Base-by-base conservation (phyloP, 441 rosid species). In the Rhodomyrtus psidioides region DNA sequence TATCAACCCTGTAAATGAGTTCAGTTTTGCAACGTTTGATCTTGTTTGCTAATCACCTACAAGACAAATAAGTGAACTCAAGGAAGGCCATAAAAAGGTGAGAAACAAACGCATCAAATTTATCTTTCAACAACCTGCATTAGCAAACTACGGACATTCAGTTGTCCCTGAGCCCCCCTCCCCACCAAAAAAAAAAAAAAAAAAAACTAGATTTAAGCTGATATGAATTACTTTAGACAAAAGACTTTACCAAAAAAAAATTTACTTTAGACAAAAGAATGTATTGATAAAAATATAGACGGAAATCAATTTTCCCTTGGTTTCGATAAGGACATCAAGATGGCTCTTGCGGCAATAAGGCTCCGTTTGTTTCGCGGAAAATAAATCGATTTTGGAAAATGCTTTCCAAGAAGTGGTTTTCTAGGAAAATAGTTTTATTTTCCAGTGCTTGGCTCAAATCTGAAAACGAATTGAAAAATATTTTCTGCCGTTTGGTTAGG, bases 11-110 rank as follows among this genome's bases (percentile, higher is more conserved):
- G 93, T 55, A 91, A 90, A 93, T n/a, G 99, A 91, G 88, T 97
- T 97, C 99, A 5, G 98, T 94, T 92, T 96, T 96, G 97, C 98
- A 97, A 82, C 98, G 93, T 87, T 96, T 97, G 65, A 97, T 96
- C 93, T 96, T 95, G 93, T 93, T 94, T n/a, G 93, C 95, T 88
- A 97, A 97, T 93, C 49, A 91, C 94, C 99, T 96, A 89, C 85
- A 91, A 56, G 49, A 39, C 79, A 70, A 70, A 2, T 34, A 70
- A 70, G 24, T 70, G 79, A 70, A 70, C 7, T 34, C 79, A 70
- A 65, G 15, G 49, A 34, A 0, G 4, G 49, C 49, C n/a, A 70
- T 3, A 70, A 3, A 65, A 5, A 34, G 28, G 1, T 39, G 79
- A 70, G 79, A 23, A 70, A 70, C 75, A 34, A 34, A 39, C 79